Base-by-base conservation (phyloP, 306 rosid genomes). In the Oxytropis ochrocephala region DNA sequence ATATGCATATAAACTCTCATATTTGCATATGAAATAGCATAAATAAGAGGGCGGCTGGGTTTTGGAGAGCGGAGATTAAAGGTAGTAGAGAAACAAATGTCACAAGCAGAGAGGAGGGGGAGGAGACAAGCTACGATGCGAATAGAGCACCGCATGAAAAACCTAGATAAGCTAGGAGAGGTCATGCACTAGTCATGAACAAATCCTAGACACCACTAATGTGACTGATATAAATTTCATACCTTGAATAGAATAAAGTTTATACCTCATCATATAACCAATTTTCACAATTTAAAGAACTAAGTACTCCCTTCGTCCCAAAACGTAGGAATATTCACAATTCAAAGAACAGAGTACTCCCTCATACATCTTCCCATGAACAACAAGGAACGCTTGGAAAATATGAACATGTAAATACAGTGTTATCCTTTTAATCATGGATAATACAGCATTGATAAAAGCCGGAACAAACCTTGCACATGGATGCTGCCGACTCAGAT, bases 401-500 rank as follows among this genome's bases (percentile, higher is more conserved):
- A 67, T 67, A 39, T 61, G n/a, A 61, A 61, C 57, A 30, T 78
- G 17, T 38, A 49, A 48, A 42, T 11, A 46, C 4, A 73, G 46
- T 43, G 46, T 13, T 68, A 35, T 62, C 66, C 46, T 24, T 54
- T 24, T 69, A 54, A 46, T 49, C 58, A 56, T 29, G 18, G 27
- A 73, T 32, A 55, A 64, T n/a, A 55, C 16, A 32, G 29, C 12
- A 36, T 8, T 30, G 32, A 47, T n/a, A 51, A 62, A 50, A 53
- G 38, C 24, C 64, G 36, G 69, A 61, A 50, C 81, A 55, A 63
- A 95, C 99, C 97, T 91, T 95, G 95, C 87, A 91, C 73, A 91
- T 75, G 18, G 99, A 95, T 44, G 99, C 99, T 33, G 96, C 99
- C 38, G 99, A 95, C 73, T 95, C 97, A 14, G 99, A 95, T 80